These are phyloP conservation scores for Artemisia tridentata DNA, from an alignment of 129 eudicot genomes.

Conservation along the genomic window DNA sequence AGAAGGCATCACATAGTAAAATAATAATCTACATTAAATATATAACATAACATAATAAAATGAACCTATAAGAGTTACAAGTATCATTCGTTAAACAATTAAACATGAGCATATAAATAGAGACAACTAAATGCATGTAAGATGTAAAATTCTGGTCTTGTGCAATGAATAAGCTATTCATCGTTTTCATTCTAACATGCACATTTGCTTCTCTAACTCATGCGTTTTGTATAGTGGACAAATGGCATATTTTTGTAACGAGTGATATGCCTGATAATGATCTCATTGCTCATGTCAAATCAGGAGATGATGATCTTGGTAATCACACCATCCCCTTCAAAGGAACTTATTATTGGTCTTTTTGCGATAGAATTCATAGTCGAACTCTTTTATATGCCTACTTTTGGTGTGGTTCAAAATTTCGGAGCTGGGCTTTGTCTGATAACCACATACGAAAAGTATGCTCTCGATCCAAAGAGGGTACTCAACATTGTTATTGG, in stretches of 20 bases:
- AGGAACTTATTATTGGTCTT: slow-evolving; percentile 12
- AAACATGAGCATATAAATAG: no score
- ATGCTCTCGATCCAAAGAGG: background rate
- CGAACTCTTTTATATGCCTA: slow-evolving; percentile 20
- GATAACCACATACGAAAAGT: background rate
- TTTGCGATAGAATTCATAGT: slow-evolving; percentile 12
- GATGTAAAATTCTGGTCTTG: background rate
- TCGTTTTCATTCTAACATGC: background rate
- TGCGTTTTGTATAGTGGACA: background rate
- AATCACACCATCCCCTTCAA: slow-evolving; percentile 1
- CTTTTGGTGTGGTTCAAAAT: slow-evolving; percentile 26
- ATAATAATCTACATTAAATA: no score
- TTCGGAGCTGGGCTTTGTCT: slow-evolving; percentile 1
- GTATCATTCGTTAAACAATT: no score
- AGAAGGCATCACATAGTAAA: no score
- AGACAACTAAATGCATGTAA: no score
- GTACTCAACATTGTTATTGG: slow-evolving; percentile 16
- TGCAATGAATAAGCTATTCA: no score
- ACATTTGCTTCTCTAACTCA: slow-evolving; percentile 2
- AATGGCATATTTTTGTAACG: slow-evolving; percentile 11
- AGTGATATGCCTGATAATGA: background rate
- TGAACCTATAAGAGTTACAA: background rate
- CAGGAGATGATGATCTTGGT: slow-evolving; percentile 28
- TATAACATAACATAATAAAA: background rate
- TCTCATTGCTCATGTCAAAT: slow-evolving; percentile 16